Evolutionary conservation across 805 yeast genomes (phyloP).

Genomic region (Kluyveromyces lactis): DNA sequence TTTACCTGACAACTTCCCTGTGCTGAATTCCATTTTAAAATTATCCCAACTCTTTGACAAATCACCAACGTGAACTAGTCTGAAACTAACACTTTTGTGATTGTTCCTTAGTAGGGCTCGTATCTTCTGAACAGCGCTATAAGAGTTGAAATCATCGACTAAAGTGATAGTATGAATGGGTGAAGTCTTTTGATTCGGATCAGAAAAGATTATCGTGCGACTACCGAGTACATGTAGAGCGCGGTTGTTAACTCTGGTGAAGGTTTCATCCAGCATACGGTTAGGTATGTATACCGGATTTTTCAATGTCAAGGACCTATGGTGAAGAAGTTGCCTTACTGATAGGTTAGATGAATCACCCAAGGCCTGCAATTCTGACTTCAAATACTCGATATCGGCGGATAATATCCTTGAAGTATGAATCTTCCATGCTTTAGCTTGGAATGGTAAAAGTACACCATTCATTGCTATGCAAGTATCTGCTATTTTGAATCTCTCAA

Average conservation of each 20-base stretch:
- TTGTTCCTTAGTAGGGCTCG: slow-evolving; percentile 22
- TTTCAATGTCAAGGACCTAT: slow-evolving; percentile 31
- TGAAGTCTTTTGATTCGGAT: background rate
- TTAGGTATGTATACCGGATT: slow-evolving; percentile 47
- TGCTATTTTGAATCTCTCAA: slow-evolving; percentile 31
- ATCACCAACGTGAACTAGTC: slow-evolving; percentile 29
- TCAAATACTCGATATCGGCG: slow-evolving; percentile 39
- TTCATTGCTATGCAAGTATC: slow-evolving; percentile 55
- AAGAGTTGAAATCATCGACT: slow-evolving; percentile 46
- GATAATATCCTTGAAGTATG: slow-evolving; percentile 43
- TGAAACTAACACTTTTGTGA: slow-evolving; percentile 32
- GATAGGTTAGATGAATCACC: slow-evolving; percentile 5
- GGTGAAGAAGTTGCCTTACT: slow-evolving; percentile 24
- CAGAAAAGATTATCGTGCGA: background rate
- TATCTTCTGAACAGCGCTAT: slow-evolving; percentile 37
- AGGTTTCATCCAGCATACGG: slow-evolving; percentile 25
- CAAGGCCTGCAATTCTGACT: slow-evolving; percentile 13
- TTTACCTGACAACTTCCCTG: slow-evolving; percentile 25
- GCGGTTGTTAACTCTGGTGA: slow-evolving; percentile 22
- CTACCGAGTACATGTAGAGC: slow-evolving; percentile 6
- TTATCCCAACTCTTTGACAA: slow-evolving; percentile 15
- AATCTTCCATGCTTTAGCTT: slow-evolving; percentile 44
- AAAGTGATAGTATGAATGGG: slow-evolving; percentile 38
- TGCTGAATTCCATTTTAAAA: slow-evolving; percentile 7
- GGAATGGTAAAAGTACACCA: slow-evolving; percentile 56